These are phyloP conservation scores for Talaromyces sp. DNA, from an alignment of 2,329 filamentous ascomycete genomes.

Conservation along the genomic window DNA sequence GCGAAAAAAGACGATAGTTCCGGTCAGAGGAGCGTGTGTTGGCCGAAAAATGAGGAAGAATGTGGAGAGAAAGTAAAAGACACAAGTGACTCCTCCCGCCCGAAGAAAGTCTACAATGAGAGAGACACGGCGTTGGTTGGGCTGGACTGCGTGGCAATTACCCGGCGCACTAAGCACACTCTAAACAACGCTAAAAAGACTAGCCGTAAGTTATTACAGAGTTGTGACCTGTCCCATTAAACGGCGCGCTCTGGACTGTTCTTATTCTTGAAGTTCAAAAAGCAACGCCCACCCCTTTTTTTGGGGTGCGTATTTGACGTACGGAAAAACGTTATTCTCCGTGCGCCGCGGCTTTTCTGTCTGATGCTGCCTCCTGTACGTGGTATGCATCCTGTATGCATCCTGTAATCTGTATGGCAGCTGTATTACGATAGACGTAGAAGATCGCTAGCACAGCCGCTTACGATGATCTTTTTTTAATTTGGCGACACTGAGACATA, in stretches of 20 bases:
- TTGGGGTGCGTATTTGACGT: neutral
- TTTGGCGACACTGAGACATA: neutral
- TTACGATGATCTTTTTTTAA: neutral
- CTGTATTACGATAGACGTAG: no score
- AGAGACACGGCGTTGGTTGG: slow-evolving; percentile 18
- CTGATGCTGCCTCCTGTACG: neutral
- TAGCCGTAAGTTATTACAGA: neutral
- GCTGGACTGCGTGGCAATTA: slow-evolving; percentile 8
- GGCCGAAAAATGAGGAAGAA: neutral
- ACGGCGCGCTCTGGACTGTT: slow-evolving; percentile 8
- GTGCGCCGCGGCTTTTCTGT: neutral
- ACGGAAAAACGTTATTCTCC: neutral
- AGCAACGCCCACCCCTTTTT: neutral
- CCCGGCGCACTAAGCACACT: neutral
- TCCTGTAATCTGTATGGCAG: neutral
- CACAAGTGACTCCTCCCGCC: neutral
- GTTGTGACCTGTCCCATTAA: slow-evolving; percentile 8
- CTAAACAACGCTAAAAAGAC: neutral
- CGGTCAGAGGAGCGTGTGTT: slow-evolving; percentile 11
- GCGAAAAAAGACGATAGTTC: neutral
- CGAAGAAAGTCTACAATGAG: slow-evolving; percentile 8
- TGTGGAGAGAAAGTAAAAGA: neutral
- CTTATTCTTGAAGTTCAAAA: neutral
- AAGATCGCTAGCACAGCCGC: neutral
- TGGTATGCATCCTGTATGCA: no score